Evolutionary conservation across 2,329 filamentous ascomycete genomes (phyloP).

Genomic region (Curvularia lunata): DNA sequence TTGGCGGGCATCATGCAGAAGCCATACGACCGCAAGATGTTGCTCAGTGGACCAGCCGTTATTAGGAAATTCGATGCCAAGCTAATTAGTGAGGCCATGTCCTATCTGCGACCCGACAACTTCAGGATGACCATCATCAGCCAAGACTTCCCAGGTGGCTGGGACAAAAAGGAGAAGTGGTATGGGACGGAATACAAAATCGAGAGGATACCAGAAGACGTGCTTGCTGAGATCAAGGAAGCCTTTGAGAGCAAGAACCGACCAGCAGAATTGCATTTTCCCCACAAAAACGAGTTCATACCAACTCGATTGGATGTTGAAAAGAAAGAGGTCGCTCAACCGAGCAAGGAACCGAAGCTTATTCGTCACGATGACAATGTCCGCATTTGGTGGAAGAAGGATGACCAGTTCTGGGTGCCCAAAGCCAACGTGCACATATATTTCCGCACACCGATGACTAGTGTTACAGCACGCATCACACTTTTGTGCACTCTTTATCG

Average conservation of each 20-base stretch:
- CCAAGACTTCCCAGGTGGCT: slow-evolving; percentile 80
- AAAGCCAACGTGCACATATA: slow-evolving; percentile 87
- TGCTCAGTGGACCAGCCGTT: slow-evolving; percentile 79
- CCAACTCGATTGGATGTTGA: slow-evolving; percentile 92
- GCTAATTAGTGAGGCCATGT: slow-evolving; percentile 75
- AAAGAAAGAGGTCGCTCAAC: slow-evolving; percentile 84
- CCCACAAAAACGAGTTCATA: slow-evolving; percentile 94
- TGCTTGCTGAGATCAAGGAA: slow-evolving; percentile 72
- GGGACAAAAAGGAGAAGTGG: slow-evolving; percentile 93
- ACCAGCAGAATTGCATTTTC: slow-evolving; percentile 77
- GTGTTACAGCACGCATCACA: slow-evolving; percentile 76
- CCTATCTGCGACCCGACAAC: slow-evolving; percentile 82
- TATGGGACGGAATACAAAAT: slow-evolving; percentile 94
- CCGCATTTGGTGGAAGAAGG: slow-evolving; percentile 96
- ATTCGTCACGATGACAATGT: slow-evolving; percentile 83
- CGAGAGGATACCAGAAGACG: slow-evolving; percentile 77
- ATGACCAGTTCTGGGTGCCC: slow-evolving; percentile 97
- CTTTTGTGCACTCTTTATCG: slow-evolving; percentile 82
- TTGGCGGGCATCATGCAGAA: slow-evolving; percentile 91
- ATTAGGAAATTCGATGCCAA: slow-evolving; percentile 80
- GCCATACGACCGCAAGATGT: slow-evolving; percentile 81
- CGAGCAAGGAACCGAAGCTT: slow-evolving; percentile 75
- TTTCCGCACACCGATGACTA: slow-evolving; percentile 78
- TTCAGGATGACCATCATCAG: slow-evolving; percentile 85
- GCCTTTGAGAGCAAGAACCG: slow-evolving; percentile 68